Evolutionary conservation across 1,139 yeast genomes (phyloP), one percentile per base, ranked within the genome.

Genomic region (Barnettozyma hawaiiensis): DNA sequence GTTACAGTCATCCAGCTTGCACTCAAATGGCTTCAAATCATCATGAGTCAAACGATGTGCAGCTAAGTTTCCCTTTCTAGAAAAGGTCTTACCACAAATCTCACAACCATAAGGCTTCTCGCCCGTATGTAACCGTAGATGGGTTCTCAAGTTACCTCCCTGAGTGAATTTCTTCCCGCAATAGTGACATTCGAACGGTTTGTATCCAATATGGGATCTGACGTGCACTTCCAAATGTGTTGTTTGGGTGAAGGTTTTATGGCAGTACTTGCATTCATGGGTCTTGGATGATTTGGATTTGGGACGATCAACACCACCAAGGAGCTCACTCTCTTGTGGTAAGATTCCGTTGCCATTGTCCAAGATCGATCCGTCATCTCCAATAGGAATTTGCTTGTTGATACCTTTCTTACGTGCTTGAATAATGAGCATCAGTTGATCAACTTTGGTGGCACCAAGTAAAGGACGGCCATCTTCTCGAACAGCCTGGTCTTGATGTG

Each of bases 131-230:
- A 89, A 70, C 49, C 97, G 70, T 53, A 82, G 69, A 66, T 90
- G 97, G 2, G 96, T 87, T 50, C 95, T 73, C 57, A 90, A 68
- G 62, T 90, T 92, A 14, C 97, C 96, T 50, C 95, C 95, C 61
- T 90, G 97, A 1, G 95, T 85, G 57, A 90, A 90, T 45, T 83
- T 68, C 63, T 87, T 87, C 45, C 78, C 83, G 63, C 94, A 90
- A 58, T 71, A 85, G 7, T 71, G 69, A 61, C 97, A 90, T 59
- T 76, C 81, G 63, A 81, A 87, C 10, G 94, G 94, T 56, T 83
- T 83, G 47, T 74, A 73, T 1, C 92, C 92, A 55, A 82, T 79
- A 58, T 84, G 94, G 1, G 87, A 79, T 54, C 94, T 65, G 14
- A 83, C 75, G 58, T 84, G 94, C 7, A 84, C 92, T 52, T 83